Evolutionary conservation across 2,329 filamentous ascomycete species (phyloP).

Genomic region (Claviceps capensis): DNA sequence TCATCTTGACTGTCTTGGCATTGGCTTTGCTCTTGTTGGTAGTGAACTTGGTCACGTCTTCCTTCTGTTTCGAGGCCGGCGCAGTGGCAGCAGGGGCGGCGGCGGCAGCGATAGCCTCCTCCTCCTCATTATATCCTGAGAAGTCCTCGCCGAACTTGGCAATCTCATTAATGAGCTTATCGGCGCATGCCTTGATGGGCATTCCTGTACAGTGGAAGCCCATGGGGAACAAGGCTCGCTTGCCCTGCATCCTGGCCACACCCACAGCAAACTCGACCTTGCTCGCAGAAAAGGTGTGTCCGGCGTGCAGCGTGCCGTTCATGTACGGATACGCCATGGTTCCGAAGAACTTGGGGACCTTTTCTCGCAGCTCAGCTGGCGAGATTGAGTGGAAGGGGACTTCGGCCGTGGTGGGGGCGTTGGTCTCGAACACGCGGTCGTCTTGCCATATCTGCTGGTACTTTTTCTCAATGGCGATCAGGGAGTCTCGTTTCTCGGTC

Average conservation of each 20-base stretch:
- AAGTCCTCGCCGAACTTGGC: conserved; percentile 81
- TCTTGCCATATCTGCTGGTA: conserved; percentile 59
- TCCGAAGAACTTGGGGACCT: conserved; percentile 84
- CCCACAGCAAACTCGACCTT: conserved; percentile 90
- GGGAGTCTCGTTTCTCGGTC: conserved; percentile 76
- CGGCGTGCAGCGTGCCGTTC: conserved; percentile 81
- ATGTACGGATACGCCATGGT: conserved; percentile 47
- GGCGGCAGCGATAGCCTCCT: conserved; percentile 30
- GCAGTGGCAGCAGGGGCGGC: conserved; percentile 27
- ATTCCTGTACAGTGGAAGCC: conserved; percentile 92
- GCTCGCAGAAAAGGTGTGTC: conserved; percentile 80
- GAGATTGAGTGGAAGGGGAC: conserved; percentile 62
- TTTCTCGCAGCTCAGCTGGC: conserved; percentile 60
- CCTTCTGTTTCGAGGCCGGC: conserved; percentile 52
- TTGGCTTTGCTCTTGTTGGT: conserved; percentile 87
- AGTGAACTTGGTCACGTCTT: conserved; percentile 81
- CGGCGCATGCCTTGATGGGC: conserved; percentile 94
- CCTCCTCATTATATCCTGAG: conserved; percentile 56
- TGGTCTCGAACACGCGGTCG: conserved; percentile 58
- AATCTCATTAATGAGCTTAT: conserved; percentile 86
- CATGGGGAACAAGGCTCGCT: conserved; percentile 74
- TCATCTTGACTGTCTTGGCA: conserved; percentile 80
- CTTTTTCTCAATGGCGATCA: conserved; percentile 77
- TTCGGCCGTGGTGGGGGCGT: conserved; percentile 70
- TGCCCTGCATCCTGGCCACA: conserved; percentile 81